These are phyloP conservation scores for Clitopilus hobsonii DNA, from an alignment of 768 basidiomycete genomes.

Conservation along the genomic window DNA sequence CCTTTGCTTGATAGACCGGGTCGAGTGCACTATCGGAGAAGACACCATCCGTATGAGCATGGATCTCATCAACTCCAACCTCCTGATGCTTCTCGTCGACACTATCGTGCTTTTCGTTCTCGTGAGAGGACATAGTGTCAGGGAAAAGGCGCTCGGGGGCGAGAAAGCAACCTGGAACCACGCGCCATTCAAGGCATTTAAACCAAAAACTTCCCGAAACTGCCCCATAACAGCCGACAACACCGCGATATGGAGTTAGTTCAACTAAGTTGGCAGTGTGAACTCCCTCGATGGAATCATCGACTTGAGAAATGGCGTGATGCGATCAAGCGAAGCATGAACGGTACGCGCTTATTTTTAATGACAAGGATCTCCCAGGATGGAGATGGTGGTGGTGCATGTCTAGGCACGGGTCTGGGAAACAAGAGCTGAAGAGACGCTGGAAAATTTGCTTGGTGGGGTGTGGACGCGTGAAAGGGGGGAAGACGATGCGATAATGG, in stretches of 20 bases:
- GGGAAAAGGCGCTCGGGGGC: neutral
- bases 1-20: slow-evolving; percentile 56
- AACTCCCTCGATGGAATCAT: too few relatives aligned
- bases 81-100: neutral
- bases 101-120: neutral
- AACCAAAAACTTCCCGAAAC: neutral
- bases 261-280: too few relatives aligned
- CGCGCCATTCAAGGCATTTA: neutral
- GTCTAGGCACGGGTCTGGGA: neutral
- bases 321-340: neutral
- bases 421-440: neutral
- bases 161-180: neutral
- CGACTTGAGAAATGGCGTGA: neutral
- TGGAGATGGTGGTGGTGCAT: neutral
- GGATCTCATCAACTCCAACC: neutral
- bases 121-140: neutral
- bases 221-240: neutral
- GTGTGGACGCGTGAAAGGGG: neutral
- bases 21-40: slow-evolving; percentile 29
- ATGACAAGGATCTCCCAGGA: neutral
- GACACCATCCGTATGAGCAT: slow-evolving; percentile 7
- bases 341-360: neutral
- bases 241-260: neutral
- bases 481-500: too few relatives aligned
- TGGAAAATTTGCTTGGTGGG: too few relatives aligned